phyloP scores from a whole-genome alignment of 2,329 filamentous ascomycete species.

The Penicillium sp. region DNA sequence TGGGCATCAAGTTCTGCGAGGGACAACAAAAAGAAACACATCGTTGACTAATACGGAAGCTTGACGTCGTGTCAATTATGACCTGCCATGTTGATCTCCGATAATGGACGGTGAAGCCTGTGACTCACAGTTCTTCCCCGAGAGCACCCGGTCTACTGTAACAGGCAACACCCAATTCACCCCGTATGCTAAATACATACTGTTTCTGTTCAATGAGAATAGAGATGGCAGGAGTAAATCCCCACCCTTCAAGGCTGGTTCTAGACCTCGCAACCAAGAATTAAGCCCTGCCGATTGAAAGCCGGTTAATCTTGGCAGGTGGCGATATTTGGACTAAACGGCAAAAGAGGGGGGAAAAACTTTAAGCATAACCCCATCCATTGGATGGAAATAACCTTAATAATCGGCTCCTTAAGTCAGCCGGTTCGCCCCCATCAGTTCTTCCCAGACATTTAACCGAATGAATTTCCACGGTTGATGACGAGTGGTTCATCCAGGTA shows the following conservation, averaged over 20 bases:
- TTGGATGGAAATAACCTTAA: not conserved
- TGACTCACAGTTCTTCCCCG: not conserved
- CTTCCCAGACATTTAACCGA: not conserved
- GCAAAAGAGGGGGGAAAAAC: not conserved
- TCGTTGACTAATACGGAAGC: not conserved
- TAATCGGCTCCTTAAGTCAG: not conserved
- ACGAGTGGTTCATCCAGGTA: not conserved
- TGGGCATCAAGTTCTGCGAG: not conserved
- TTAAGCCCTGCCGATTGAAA: not conserved
- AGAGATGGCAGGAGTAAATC: not conserved
- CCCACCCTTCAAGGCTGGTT: not conserved
- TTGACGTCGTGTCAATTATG: not conserved
- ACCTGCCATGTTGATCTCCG: not conserved
- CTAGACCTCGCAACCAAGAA: not conserved
- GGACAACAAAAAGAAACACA: not conserved
- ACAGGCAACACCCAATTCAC: not conserved
- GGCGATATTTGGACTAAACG: not conserved
- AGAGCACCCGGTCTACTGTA: not conserved
- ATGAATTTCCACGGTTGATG: not conserved
- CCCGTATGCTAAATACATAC: not conserved
- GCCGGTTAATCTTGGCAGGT: not conserved
- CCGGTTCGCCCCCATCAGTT: not conserved
- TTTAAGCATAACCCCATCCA: constrained; percentile 1
- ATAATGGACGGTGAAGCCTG: not conserved
- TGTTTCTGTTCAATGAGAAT: not conserved